A percentile compares a stretch with the other conserved stretches of the same genome.
phyloP scores from a whole-genome alignment of 2,329 filamentous ascomycete genomes.

The Penicillium sp. region DNA sequence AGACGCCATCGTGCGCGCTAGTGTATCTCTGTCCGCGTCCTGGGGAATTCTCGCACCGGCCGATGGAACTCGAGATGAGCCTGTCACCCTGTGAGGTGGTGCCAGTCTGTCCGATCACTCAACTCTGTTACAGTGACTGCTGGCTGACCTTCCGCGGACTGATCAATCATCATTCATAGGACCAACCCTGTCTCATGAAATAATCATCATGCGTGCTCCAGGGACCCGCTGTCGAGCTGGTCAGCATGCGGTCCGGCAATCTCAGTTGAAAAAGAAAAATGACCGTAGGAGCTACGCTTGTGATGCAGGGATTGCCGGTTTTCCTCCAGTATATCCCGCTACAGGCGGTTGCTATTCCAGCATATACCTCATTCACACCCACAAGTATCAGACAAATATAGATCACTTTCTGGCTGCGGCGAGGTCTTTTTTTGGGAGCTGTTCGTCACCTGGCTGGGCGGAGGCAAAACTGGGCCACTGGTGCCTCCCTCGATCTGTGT shows the following conservation, averaged over 20 bases:
- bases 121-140: not conserved
- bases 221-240: not conserved
- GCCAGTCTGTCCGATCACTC: not conserved
- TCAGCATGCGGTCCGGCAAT: not conserved
- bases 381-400: not conserved
- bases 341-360: not conserved
- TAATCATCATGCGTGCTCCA: not conserved
- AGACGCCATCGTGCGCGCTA: constrained; percentile 7
- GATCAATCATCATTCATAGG: not conserved
- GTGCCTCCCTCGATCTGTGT: constrained; percentile 11
- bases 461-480: constrained; percentile 3
- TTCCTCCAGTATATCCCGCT: not conserved
- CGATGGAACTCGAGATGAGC: constrained; percentile 1
- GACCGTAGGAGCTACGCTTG: not conserved
- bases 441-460: constrained; percentile 8
- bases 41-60: constrained; percentile 10
- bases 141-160: not conserved
- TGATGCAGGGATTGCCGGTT: not conserved
- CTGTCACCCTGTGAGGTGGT: not conserved
- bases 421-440: constrained; percentile 9
- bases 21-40: constrained; percentile 4
- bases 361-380: too few species aligned
- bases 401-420: not conserved
- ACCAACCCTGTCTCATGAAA: not conserved
- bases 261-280: too few species aligned